Conservation (phyloP, 441 rosid species). For the Mallotus repandus region DNA sequence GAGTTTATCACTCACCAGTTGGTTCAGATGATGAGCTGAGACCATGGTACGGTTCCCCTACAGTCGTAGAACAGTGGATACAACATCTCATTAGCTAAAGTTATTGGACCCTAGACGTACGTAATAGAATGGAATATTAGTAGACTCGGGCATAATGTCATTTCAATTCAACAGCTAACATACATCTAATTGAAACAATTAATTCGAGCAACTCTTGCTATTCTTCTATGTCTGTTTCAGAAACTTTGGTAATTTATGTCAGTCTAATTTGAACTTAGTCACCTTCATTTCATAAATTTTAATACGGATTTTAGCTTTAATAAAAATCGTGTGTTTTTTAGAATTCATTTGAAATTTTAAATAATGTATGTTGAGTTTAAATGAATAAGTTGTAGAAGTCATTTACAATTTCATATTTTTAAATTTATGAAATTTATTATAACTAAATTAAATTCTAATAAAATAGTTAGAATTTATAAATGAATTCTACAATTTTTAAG, state of each 20-base stretch:
- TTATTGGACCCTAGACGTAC: not conserved
- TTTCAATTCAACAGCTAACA: not conserved
- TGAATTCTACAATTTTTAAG: too few relatives aligned
- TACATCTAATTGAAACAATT: not conserved
- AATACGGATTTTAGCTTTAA: not conserved
- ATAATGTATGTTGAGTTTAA: too few relatives aligned
- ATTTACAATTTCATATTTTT: too few relatives aligned
- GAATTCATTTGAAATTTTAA: too few relatives aligned
- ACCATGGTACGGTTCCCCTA: constrained; percentile 93
- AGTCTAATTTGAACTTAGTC: not conserved
- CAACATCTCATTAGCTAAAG: constrained; percentile 55
- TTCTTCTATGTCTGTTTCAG: not conserved
- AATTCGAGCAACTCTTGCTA: not conserved
- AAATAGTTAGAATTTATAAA: too few relatives aligned
- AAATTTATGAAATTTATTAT: too few relatives aligned
- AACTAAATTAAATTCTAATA: too few relatives aligned
- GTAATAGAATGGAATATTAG: not conserved
- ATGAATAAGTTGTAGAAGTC: too few relatives aligned
- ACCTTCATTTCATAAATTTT: too few relatives aligned
- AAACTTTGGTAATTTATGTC: not conserved
- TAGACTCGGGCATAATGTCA: not conserved
- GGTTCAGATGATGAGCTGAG: constrained; percentile 69
- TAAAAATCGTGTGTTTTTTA: too few relatives aligned
- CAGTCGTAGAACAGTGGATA: constrained; percentile 65
- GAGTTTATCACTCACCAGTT: constrained; percentile 87